Evolutionary conservation across 2,329 filamentous ascomycete species (phyloP).

Genomic region (Ophiosphaerella herpotricha): DNA sequence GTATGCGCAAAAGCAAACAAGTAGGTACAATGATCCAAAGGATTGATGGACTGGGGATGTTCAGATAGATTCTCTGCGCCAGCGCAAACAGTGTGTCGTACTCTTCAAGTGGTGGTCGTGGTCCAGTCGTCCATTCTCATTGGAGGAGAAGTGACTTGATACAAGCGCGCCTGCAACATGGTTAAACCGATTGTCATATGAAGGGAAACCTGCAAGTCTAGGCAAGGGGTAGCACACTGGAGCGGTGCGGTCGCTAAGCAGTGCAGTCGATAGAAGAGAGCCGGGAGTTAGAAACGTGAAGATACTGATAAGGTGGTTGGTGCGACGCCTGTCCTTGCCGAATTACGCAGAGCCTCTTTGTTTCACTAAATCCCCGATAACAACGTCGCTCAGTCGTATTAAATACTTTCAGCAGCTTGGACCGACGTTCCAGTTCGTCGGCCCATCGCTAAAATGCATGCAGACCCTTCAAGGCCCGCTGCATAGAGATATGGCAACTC

Average conservation of each 20-base stretch:
- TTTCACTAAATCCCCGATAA: neutral
- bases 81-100: slow-evolving; percentile 24
- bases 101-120: slow-evolving; percentile 30
- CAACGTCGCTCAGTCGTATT: neutral
- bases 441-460: slow-evolving; percentile 12
- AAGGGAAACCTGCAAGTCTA: slow-evolving; percentile 28
- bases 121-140: slow-evolving; percentile 35
- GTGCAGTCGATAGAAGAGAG: slow-evolving; percentile 20
- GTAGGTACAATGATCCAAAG: slow-evolving; percentile 13
- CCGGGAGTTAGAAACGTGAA: slow-evolving; percentile 11
- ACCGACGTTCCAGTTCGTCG: slow-evolving; percentile 2
- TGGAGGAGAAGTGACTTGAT: slow-evolving; percentile 32
- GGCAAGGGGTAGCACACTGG: slow-evolving; percentile 36
- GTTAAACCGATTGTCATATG: slow-evolving; percentile 39
- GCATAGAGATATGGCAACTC: slow-evolving; percentile 3
- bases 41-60: neutral
- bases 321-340: slow-evolving; percentile 14
- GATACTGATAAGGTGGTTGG: slow-evolving; percentile 18
- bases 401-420: slow-evolving; percentile 1
- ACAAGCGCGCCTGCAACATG: slow-evolving; percentile 38
- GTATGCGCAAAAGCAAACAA: slow-evolving; percentile 16
- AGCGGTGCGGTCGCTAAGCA: slow-evolving; percentile 26
- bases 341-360: slow-evolving; percentile 19
- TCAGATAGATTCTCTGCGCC: slow-evolving; percentile 17
- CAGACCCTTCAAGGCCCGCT: slow-evolving; percentile 3